Evolutionary conservation across 345 rosid species (phyloP), one percentile per base, ranked within the genome.

Genomic region (Mangifera indica): DNA sequence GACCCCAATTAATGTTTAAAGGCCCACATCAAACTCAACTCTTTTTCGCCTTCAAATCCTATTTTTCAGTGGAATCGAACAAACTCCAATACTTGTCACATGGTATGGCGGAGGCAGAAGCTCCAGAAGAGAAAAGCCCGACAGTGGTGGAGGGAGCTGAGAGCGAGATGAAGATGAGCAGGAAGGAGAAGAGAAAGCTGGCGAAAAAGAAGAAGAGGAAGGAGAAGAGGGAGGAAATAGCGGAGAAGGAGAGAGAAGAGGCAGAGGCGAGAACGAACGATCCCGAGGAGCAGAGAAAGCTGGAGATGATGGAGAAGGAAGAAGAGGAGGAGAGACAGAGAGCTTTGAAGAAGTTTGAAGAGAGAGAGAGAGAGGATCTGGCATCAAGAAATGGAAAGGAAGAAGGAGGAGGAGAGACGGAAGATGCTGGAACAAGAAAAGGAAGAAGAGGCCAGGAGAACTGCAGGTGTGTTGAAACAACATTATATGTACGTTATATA

Each of bases 181-280:
- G 98, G 75, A 87, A 83, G 79, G 97, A 88, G 74, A 94, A 89
- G 88, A 68, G 93, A 81, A 94, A 88, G 83, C 85, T 83, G 78
- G 72, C 69, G 83, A 94, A 94, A 86, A 94, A 85, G 85, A n/a
- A 78, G 83, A 94, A 84, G 88, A 82, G 97, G 85, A 90, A 81
- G 84, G 89, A 82, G 60, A 18, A 71, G 71, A 82, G 98, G 86
- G 90, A 76, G 79, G 95, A 89, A 81, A 79, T 76, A 34, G 93
- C 97, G 60, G 84, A 57, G 81, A 85, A 77, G 81, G 93, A 84
- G 85, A 87, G 88, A 72, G 88, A 83, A 63, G 88, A 80, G 53
- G 86, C 74, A 74, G 92, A 86, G 79, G 86, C 81, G 49, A 79
- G 74, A 73, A 49, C 79, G 60, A 85, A 90, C 72, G 97, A 92